These are phyloP conservation scores for Wickerhamomyces sp. DNA, from an alignment of 1,139 yeast genomes.

Conservation along the genomic window DNA sequence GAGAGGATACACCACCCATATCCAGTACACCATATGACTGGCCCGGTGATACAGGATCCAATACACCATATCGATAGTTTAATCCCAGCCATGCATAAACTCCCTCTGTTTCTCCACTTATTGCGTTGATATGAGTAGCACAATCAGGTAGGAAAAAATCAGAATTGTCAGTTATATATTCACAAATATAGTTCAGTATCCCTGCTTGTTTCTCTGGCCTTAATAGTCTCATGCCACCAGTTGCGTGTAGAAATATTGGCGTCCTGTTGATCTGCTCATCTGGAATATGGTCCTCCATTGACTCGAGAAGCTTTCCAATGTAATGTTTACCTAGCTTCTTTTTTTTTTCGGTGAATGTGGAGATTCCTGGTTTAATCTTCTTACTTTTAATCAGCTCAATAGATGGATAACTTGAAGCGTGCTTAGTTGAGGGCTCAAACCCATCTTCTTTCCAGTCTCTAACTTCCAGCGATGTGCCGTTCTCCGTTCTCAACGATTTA, in stretches of 20 bases:
- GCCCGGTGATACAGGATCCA: conserved; percentile 39
- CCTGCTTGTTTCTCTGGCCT: conserved; percentile 48
- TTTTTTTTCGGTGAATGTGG: conserved; percentile 25
- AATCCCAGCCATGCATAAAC: conserved; percentile 78
- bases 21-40: conserved; percentile 72
- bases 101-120: conserved; percentile 78
- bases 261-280: conserved; percentile 63
- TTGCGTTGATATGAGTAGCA: conserved; percentile 55
- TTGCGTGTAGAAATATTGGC: conserved; percentile 73
- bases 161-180: conserved; percentile 46
- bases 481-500: conserved; percentile 26
- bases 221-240: conserved; percentile 76
- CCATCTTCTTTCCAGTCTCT: conserved; percentile 1
- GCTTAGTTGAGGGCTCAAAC: background rate
- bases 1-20: conserved; percentile 90
- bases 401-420: conserved; percentile 34
- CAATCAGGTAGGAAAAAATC: conserved; percentile 58
- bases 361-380: conserved; percentile 48
- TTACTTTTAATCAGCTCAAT: conserved; percentile 52
- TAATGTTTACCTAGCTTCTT: conserved; percentile 58
- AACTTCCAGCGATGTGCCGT: conserved; percentile 3
- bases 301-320: conserved; percentile 46
- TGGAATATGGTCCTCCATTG: conserved; percentile 61
- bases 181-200: conserved; percentile 52
- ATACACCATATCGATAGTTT: conserved; percentile 61